Evolutionary conservation across 805 yeast species (phyloP).

Genomic region (Candida xyloterini): DNA sequence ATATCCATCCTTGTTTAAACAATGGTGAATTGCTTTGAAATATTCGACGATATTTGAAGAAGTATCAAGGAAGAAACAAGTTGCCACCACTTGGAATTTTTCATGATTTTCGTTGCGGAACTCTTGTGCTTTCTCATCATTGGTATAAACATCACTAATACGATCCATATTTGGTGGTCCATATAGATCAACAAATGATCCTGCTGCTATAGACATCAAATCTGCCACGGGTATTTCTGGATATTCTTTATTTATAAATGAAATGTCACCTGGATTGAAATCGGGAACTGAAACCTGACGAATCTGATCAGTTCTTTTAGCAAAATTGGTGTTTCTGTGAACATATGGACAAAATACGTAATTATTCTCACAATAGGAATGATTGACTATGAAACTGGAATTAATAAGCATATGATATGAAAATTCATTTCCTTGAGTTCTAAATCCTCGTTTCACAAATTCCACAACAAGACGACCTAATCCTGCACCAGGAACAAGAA

Average conservation of each 20-base stretch:
- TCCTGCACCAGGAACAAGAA: constrained; percentile 65
- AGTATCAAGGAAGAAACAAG: constrained; percentile 65
- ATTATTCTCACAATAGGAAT: constrained; percentile 37
- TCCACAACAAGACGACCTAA: constrained; percentile 59
- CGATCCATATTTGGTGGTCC: constrained; percentile 44
- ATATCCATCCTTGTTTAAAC: constrained; percentile 42
- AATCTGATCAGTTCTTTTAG: constrained; percentile 43
- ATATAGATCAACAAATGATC: constrained; percentile 66
- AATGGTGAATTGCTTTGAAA: constrained; percentile 44
- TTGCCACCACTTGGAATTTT: constrained; percentile 45
- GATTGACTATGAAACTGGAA: constrained; percentile 53
- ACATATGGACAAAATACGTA: constrained; percentile 52
- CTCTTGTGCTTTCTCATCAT: constrained; percentile 37
- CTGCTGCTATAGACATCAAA: constrained; percentile 69
- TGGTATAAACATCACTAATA: constrained; percentile 35
- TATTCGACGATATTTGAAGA: constrained; percentile 59
- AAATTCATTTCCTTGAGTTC: constrained; percentile 66
- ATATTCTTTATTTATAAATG: constrained; percentile 31
- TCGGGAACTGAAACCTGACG: constrained; percentile 56
- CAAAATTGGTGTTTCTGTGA: constrained; percentile 48
- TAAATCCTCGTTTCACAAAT: constrained; percentile 51
- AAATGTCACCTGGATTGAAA: constrained; percentile 40
- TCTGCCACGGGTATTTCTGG: constrained; percentile 45
- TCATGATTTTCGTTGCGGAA: constrained; percentile 41
- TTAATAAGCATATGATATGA: constrained; percentile 61